Conservation (phyloP, 2,329 filamentous ascomycete genomes). For the Geosmithia flava region DNA sequence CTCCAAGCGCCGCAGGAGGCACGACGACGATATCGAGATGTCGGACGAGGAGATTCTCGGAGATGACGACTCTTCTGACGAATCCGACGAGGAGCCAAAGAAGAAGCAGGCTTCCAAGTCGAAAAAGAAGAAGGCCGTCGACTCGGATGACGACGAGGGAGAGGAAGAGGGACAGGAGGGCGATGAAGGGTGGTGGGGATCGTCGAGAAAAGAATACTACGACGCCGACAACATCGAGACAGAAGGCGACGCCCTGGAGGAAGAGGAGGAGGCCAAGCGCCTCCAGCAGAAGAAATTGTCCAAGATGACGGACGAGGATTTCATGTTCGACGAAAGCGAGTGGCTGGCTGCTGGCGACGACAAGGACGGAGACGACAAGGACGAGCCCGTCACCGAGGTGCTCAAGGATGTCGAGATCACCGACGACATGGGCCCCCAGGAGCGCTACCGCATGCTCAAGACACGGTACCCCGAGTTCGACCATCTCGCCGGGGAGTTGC, state of each 20-base stretch:
- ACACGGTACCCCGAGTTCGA: slow-evolving; percentile 88
- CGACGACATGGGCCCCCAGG: slow-evolving; percentile 62
- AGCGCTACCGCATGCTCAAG: slow-evolving; percentile 63
- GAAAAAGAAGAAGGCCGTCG: slow-evolving; percentile 16
- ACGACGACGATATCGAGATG: slow-evolving; percentile 54
- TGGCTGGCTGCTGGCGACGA: slow-evolving; percentile 54
- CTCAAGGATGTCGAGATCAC: slow-evolving; percentile 74
- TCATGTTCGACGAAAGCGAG: slow-evolving; percentile 81
- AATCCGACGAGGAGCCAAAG: slow-evolving; percentile 20
- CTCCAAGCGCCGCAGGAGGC: slow-evolving; percentile 63
- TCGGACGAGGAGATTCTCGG: slow-evolving; percentile 52
- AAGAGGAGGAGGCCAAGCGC: slow-evolving; percentile 80
- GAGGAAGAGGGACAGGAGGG: slow-evolving; percentile 35
- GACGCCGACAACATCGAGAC: slow-evolving; percentile 64
- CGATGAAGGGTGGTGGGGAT: slow-evolving; percentile 69
- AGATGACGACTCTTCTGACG: slow-evolving; percentile 29
- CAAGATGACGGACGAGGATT: slow-evolving; percentile 83
- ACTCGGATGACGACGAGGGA: slow-evolving; percentile 45
- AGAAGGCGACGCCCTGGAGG: slow-evolving; percentile 64
- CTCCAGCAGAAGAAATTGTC: slow-evolving; percentile 85
- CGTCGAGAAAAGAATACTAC: slow-evolving; percentile 84
- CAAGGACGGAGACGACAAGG: slow-evolving; percentile 38
- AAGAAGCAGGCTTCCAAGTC: slow-evolving; percentile 20
- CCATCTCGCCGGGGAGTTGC: slow-evolving; percentile 68
- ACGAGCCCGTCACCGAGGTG: slow-evolving; percentile 69